Conservation (phyloP, 2,329 filamentous ascomycete genomes). For the Pezizomycotina sp. region DNA sequence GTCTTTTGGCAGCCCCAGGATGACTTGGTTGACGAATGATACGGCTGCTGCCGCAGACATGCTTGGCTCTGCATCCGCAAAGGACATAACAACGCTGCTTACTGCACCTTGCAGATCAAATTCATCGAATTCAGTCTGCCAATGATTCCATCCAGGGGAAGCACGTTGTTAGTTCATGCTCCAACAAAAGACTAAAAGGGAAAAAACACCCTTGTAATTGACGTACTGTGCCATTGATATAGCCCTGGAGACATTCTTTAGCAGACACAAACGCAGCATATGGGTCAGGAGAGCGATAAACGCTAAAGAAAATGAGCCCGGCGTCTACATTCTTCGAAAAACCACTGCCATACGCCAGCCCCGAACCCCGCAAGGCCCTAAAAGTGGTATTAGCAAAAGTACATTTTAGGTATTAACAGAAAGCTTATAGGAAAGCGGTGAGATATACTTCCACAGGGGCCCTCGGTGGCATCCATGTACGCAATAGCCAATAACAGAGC, state of each 20-base stretch:
- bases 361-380: slow-evolving; percentile 71
- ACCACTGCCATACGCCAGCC: slow-evolving; percentile 74
- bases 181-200: too few relatives aligned
- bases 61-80: slow-evolving; percentile 78
- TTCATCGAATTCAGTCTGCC: slow-evolving; percentile 55
- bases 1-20: slow-evolving; percentile 57
- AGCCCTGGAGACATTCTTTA: slow-evolving; percentile 54
- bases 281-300: slow-evolving; percentile 80
- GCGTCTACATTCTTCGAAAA: slow-evolving; percentile 64
- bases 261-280: slow-evolving; percentile 71
- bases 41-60: slow-evolving; percentile 66
- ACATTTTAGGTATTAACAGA: not conserved
- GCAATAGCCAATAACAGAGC: slow-evolving; percentile 74
- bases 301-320: slow-evolving; percentile 64
- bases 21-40: slow-evolving; percentile 67
- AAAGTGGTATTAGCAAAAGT: not conserved
- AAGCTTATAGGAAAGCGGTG: not conserved
- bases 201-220: too few relatives aligned
- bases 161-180: too few relatives aligned
- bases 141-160: too few relatives aligned
- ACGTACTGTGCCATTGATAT: slow-evolving; percentile 45
- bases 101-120: slow-evolving; percentile 79
- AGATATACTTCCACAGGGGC: slow-evolving; percentile 60
- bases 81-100: slow-evolving; percentile 67
- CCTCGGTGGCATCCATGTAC: slow-evolving; percentile 85